Percentiles rank a stretch among this genome's conserved stretches.
Conservation (phyloP, 192 early-diverging fungal genomes). For the Anaeromyces robustus region DNA sequence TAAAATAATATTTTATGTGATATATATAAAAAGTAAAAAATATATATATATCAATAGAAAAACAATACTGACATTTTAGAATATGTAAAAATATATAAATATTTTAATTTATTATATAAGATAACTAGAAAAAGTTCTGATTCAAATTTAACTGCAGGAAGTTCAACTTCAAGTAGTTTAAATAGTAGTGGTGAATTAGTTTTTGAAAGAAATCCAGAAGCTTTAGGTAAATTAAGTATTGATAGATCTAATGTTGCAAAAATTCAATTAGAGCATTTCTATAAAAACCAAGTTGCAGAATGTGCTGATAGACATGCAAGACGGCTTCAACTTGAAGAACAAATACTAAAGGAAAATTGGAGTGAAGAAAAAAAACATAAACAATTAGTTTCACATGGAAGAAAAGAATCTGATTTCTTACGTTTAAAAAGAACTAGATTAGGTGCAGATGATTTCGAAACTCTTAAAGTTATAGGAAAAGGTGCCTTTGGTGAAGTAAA, state of each 20-base stretch:
- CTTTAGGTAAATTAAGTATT: slow-evolving; percentile 40
- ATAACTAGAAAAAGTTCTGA: not conserved
- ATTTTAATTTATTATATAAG: not conserved
- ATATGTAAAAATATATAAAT: too few species aligned
- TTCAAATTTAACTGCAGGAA: not conserved
- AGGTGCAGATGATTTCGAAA: slow-evolving; percentile 80
- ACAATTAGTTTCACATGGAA: slow-evolving; percentile 57
- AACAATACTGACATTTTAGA: too few species aligned
- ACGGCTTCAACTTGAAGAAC: slow-evolving; percentile 63
- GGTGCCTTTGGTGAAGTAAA: slow-evolving; percentile 92
- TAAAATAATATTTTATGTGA: too few species aligned
- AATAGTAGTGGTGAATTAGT: not conserved
- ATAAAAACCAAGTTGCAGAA: slow-evolving; percentile 73
- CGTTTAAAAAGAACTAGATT: slow-evolving; percentile 71
- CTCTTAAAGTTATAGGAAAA: slow-evolving; percentile 95
- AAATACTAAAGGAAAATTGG: slow-evolving; percentile 52
- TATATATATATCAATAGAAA: too few species aligned
- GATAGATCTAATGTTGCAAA: slow-evolving; percentile 83
- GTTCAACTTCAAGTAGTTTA: not conserved
- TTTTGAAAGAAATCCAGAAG: not conserved
- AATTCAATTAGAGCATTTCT: slow-evolving; percentile 82
- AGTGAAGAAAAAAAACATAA: slow-evolving; percentile 78
- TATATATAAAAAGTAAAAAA: too few species aligned
- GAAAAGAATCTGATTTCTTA: slow-evolving; percentile 88
- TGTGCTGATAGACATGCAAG: slow-evolving; percentile 59